Conservation (phyloP, 2,329 filamentous ascomycete genomes). For the Fusarium heterosporum region DNA sequence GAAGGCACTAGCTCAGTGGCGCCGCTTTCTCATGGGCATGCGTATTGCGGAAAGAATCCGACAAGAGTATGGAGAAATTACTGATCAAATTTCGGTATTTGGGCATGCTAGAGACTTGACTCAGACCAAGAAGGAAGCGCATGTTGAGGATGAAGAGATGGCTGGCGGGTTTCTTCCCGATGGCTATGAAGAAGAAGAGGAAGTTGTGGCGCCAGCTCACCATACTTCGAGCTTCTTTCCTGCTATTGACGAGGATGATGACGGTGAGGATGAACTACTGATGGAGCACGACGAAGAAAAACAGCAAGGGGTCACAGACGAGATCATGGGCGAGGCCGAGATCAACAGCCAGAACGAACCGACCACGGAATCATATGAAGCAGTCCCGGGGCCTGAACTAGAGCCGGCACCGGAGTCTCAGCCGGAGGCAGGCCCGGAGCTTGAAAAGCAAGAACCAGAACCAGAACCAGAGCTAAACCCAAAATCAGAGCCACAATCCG, state of each 20-base stretch:
- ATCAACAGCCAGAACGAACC: slow-evolving; percentile 8
- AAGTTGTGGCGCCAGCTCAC: slow-evolving; percentile 47
- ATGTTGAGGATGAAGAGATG: slow-evolving; percentile 61
- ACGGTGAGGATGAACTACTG: slow-evolving; percentile 50
- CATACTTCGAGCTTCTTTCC: slow-evolving; percentile 63
- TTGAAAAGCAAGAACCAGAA: not conserved
- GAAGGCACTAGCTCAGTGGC: slow-evolving; percentile 80
- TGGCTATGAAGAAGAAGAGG: slow-evolving; percentile 63
- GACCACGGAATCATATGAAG: not conserved
- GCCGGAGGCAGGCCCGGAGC: not conserved
- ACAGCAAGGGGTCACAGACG: not conserved
- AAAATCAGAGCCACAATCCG: not conserved
- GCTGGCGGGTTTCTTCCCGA: slow-evolving; percentile 72
- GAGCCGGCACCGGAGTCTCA: not conserved
- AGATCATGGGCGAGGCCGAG: slow-evolving; percentile 1
- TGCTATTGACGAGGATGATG: slow-evolving; percentile 58
- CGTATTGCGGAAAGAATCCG: slow-evolving; percentile 82
- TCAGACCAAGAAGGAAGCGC: slow-evolving; percentile 33
- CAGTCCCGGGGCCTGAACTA: not conserved
- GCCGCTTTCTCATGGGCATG: slow-evolving; percentile 87
- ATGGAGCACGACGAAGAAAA: slow-evolving; percentile 48
- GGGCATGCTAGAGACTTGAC: slow-evolving; percentile 58
- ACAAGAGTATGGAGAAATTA: slow-evolving; percentile 77
- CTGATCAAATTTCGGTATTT: slow-evolving; percentile 64
- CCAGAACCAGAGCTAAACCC: not conserved